phyloP scores from a whole-genome alignment of 192 early-diverging fungal genomes.

The Coemansia sp. region DNA sequence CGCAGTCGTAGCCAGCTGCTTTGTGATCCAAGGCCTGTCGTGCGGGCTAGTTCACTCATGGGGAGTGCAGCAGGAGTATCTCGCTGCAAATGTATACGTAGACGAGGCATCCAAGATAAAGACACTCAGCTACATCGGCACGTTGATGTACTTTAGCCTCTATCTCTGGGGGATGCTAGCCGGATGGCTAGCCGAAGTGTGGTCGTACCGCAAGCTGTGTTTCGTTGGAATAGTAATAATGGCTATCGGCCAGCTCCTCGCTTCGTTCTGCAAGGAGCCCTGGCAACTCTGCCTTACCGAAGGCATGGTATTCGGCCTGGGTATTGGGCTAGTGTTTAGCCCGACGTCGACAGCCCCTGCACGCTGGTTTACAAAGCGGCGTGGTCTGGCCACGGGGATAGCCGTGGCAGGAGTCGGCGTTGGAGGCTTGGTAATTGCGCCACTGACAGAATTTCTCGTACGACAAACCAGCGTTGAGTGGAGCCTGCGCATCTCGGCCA shows the following conservation, averaged over 20 bases:
- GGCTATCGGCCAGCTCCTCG: conserved; percentile 58
- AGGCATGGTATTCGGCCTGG: conserved; percentile 64
- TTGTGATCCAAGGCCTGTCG: conserved; percentile 37
- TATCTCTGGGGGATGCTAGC: conserved; percentile 46
- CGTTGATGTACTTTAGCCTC: conserved; percentile 42
- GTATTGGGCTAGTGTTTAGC: conserved; percentile 57
- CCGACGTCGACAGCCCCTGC: conserved; percentile 60
- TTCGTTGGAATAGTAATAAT: conserved; percentile 32
- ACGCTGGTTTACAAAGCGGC: conserved; percentile 61
- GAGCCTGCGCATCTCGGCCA: conserved; percentile 53
- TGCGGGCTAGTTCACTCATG: conserved; percentile 43
- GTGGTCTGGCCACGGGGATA: conserved; percentile 63
- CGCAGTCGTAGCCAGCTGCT: conserved; percentile 32
- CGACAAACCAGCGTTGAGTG: conserved; percentile 42
- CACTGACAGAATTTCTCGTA: conserved; percentile 50
- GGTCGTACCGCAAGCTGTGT: conserved; percentile 40
- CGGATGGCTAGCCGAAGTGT: conserved; percentile 48
- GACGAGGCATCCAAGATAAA: conserved; percentile 18
- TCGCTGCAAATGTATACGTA: conserved; percentile 25
- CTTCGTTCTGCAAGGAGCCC: conserved; percentile 59
- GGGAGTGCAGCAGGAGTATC: conserved; percentile 48
- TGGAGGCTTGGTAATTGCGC: conserved; percentile 62
- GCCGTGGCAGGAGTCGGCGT: conserved; percentile 66
- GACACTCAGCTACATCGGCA: conserved; percentile 40
- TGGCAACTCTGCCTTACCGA: conserved; percentile 69